A percentile compares a stretch with the other conserved stretches of the same genome.
Conservation (phyloP, 331 rosid genomes). For the Rhamnella rubrinervis region DNA sequence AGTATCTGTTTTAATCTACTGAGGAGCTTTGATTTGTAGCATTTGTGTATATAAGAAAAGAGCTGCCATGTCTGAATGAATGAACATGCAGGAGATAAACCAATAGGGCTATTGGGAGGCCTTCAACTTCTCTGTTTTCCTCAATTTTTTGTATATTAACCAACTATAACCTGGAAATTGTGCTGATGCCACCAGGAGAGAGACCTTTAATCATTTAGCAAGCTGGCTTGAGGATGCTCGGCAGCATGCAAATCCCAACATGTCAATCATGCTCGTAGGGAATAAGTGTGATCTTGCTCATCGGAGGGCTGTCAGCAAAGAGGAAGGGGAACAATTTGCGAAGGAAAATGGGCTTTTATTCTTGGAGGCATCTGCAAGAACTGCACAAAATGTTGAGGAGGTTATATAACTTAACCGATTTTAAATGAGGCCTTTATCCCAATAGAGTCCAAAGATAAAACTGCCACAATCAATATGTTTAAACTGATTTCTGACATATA, state of each 20-base stretch:
- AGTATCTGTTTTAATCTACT: too few relatives aligned
- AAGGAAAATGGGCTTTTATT: slow-evolving; percentile 91
- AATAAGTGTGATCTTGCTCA: slow-evolving; percentile 91
- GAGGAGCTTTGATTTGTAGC: too few relatives aligned
- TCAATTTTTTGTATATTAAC: neutral
- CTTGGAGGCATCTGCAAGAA: slow-evolving; percentile 89
- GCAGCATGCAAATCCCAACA: slow-evolving; percentile 94
- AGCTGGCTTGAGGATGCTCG: slow-evolving; percentile 99
- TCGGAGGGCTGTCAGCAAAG: slow-evolving; percentile 92
- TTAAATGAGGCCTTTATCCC: neutral
- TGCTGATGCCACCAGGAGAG: slow-evolving; percentile 62
- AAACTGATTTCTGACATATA: slow-evolving; percentile 8
- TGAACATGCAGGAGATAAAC: neutral
- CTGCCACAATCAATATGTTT: neutral
- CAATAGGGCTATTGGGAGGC: neutral
- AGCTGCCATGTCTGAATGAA: neutral
- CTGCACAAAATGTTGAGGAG: slow-evolving; percentile 92
- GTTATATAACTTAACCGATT: slow-evolving; percentile 35
- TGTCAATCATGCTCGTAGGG: slow-evolving; percentile 88
- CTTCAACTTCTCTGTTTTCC: neutral
- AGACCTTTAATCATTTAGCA: slow-evolving; percentile 94
- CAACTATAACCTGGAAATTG: neutral
- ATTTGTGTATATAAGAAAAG: too few relatives aligned
- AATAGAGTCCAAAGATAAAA: neutral
- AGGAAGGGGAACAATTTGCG: slow-evolving; percentile 96